These are phyloP conservation scores for Chlorella sp. DNA, from an alignment of 139 green algal genomes.

Conservation along the genomic window DNA sequence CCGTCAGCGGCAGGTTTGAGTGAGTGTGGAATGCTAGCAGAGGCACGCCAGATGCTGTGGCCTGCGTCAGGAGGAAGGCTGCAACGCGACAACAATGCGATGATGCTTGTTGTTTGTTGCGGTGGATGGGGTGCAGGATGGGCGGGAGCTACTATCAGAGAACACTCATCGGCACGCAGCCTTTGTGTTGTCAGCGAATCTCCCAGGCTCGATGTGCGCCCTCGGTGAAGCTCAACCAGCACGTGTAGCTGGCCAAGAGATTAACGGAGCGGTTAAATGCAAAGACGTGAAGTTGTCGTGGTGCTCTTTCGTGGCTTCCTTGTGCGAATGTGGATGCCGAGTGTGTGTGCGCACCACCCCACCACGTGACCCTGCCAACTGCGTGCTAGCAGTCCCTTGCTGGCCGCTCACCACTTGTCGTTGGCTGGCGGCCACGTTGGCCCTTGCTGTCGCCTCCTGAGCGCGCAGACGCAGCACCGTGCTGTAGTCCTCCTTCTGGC, in stretches of 20 bases:
- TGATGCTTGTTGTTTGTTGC: not conserved
- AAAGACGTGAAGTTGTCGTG: too few relatives aligned
- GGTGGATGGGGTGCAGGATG: not conserved
- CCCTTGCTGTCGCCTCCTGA: slow-evolving; percentile 5
- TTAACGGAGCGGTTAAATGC: slow-evolving; percentile 22
- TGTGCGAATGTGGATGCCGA: too few relatives aligned
- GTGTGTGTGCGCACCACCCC: too few relatives aligned
- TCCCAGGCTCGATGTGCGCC: slow-evolving; percentile 27
- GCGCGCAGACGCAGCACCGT: slow-evolving; percentile 35
- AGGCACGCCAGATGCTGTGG: too few relatives aligned
- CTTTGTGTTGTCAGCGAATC: slow-evolving; percentile 47
- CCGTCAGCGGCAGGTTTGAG: too few relatives aligned
- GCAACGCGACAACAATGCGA: too few relatives aligned
- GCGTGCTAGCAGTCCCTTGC: not conserved
- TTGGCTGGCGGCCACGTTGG: slow-evolving; percentile 28
- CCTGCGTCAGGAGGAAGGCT: too few relatives aligned
- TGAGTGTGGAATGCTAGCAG: too few relatives aligned
- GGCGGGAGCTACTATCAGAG: slow-evolving; percentile 42
- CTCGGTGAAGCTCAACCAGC: slow-evolving; percentile 38
- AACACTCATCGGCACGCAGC: slow-evolving; percentile 23
- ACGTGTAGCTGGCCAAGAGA: slow-evolving; percentile 15
- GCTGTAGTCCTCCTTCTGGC: slow-evolving; percentile 23
- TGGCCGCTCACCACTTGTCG: slow-evolving; percentile 37
- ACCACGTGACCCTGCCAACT: not conserved
- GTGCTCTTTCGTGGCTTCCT: too few relatives aligned